Percentiles rank a stretch among this genome's conserved stretches.
Evolutionary conservation across 2,329 filamentous ascomycete species (phyloP).

Genomic region (Escovopsis weberi): DNA sequence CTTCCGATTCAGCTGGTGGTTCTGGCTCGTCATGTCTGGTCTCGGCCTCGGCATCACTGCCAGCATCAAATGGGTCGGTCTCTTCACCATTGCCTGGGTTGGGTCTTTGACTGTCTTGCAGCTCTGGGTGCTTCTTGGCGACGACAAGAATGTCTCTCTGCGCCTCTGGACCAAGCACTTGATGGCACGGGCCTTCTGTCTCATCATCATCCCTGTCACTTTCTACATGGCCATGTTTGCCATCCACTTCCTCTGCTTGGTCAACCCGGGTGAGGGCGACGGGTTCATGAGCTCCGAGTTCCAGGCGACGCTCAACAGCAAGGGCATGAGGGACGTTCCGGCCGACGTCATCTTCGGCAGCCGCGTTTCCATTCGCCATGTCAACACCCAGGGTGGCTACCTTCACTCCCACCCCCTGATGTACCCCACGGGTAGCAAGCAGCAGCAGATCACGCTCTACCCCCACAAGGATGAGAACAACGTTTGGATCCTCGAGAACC

Average conservation of each 20-base stretch:
- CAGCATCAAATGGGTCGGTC: slow-evolving; percentile 97
- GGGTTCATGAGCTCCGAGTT: slow-evolving; percentile 99
- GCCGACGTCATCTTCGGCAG: slow-evolving; percentile 86
- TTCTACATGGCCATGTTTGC: slow-evolving; percentile 98
- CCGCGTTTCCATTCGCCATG: slow-evolving; percentile 72
- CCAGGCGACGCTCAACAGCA: slow-evolving; percentile 91
- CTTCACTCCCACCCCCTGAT: slow-evolving; percentile 93
- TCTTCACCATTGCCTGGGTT: slow-evolving; percentile 98
- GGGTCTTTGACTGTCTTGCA: slow-evolving; percentile 80
- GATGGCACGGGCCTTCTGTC: slow-evolving; percentile 75
- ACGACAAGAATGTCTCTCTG: slow-evolving; percentile 70
- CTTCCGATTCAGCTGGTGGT: slow-evolving; percentile 90
- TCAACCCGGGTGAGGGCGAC: slow-evolving; percentile 92
- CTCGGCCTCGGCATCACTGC: slow-evolving; percentile 77
- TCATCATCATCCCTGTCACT: slow-evolving; percentile 73
- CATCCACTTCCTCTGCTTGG: slow-evolving; percentile 86
- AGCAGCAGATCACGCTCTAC: slow-evolving; percentile 96
- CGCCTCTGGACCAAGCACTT: slow-evolving; percentile 89
- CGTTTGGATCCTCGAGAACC: slow-evolving; percentile 84
- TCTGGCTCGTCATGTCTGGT: slow-evolving; percentile 83
- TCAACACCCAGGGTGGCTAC: slow-evolving; percentile 96
- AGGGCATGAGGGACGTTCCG: slow-evolving; percentile 88
- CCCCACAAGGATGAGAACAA: slow-evolving; percentile 99
- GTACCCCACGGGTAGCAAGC: slow-evolving; percentile 95
- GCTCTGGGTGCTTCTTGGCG: slow-evolving; percentile 88